Percentiles rank a stretch among this genome's conserved stretches.
phyloP scores from a whole-genome alignment of 1,284 basidiomycete species.

The Cutaneotrichosporon sp. region DNA sequence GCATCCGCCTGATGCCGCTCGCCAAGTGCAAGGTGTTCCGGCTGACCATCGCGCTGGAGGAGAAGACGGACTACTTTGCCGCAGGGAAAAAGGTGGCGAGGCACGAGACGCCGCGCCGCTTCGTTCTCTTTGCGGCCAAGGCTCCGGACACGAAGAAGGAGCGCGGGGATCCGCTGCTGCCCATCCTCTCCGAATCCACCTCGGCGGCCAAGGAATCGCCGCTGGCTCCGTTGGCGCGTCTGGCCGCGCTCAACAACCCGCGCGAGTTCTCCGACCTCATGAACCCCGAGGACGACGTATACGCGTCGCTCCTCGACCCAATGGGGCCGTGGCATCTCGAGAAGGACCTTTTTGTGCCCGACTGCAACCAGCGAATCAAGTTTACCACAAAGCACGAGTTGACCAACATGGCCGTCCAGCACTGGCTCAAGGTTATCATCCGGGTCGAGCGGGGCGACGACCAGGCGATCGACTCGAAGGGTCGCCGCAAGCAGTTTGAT shows the following conservation, averaged over 20 bases:
- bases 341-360: constrained; percentile 48
- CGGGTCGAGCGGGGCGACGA: constrained; percentile 78
- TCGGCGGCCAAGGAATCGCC: constrained; percentile 50
- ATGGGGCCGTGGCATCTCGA: constrained; percentile 57
- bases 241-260: constrained; percentile 41
- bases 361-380: constrained; percentile 56
- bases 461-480: constrained; percentile 59
- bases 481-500: constrained; percentile 74
- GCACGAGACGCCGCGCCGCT: constrained; percentile 64
- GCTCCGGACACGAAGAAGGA: constrained; percentile 49
- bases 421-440: constrained; percentile 76
- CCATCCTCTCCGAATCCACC: constrained; percentile 52
- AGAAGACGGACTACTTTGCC: constrained; percentile 73
- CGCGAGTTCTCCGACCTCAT: constrained; percentile 41
- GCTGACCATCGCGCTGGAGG: constrained; percentile 74
- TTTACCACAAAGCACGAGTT: constrained; percentile 78
- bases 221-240: constrained; percentile 44
- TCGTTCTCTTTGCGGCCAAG: constrained; percentile 65
- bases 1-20: constrained; percentile 76
- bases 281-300: constrained; percentile 49
- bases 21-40: constrained; percentile 78
- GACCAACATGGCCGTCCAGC: constrained; percentile 72
- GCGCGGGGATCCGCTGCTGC: constrained; percentile 51
- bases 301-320: constrained; percentile 52
- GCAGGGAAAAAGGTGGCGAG: constrained; percentile 66